Evolutionary conservation across 805 yeast genomes (phyloP).

Genomic region (Pichia occidentalis): DNA sequence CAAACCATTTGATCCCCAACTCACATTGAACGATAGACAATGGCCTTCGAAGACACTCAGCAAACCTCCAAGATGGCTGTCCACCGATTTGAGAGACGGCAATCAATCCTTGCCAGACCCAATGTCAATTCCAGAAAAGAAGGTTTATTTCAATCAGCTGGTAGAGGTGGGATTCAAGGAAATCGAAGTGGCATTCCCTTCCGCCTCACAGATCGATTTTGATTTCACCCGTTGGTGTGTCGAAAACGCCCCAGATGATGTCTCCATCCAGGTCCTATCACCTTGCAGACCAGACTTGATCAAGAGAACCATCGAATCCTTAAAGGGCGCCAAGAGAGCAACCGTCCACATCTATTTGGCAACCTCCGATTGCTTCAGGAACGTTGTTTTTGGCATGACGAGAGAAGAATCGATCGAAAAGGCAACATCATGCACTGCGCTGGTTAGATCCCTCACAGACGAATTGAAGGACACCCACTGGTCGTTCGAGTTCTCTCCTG

Average conservation of each 20-base stretch:
- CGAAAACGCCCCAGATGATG: conserved; percentile 69
- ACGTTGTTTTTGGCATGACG: conserved; percentile 61
- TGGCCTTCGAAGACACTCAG: conserved; percentile 62
- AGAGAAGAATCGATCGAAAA: conserved; percentile 51
- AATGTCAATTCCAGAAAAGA: conserved; percentile 75
- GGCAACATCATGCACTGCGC: conserved; percentile 57
- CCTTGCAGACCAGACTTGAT: conserved; percentile 75
- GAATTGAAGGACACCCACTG: conserved; percentile 48
- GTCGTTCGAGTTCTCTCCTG: conserved; percentile 78
- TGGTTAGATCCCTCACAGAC: conserved; percentile 54
- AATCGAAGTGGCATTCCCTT: conserved; percentile 77
- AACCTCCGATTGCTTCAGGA: conserved; percentile 66
- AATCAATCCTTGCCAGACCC: conserved; percentile 84
- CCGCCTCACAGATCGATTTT: conserved; percentile 74
- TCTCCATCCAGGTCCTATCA: conserved; percentile 66
- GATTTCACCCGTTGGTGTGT: conserved; percentile 75
- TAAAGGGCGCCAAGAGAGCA: conserved; percentile 70
- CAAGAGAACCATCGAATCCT: conserved; percentile 61
- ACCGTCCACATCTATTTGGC: conserved; percentile 74
- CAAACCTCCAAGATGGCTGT: conserved; percentile 74
- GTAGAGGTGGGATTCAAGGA: conserved; percentile 74
- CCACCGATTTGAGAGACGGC: conserved; percentile 80
- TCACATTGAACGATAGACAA: conserved; percentile 50
- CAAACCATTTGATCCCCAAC: conserved; percentile 45
- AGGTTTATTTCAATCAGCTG: conserved; percentile 59